Percentiles rank a stretch among this genome's conserved stretches.
Evolutionary conservation across 73 alveolate genomes (phyloP).

Genomic region (Symbiodinium natans): DNA sequence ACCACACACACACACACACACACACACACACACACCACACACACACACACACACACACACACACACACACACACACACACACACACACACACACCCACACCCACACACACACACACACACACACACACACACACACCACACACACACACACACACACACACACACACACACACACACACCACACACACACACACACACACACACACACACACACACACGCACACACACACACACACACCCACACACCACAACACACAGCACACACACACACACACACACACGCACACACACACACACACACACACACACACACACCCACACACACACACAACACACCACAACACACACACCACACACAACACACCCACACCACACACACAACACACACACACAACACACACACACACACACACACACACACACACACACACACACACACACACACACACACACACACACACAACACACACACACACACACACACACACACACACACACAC

Average conservation of each 20-base stretch:
- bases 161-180: not conserved
- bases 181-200: too few relatives aligned
- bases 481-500: conserved; percentile 45
- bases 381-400: conserved; percentile 56
- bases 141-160: too few relatives aligned
- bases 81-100: too few relatives aligned
- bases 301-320: conserved; percentile 32
- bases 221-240: too few relatives aligned
- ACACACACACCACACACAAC: conserved; percentile 2
- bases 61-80: not conserved
- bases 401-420: conserved; percentile 54
- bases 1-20: too few relatives aligned
- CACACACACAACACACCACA: conserved; percentile 30
- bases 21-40: too few relatives aligned
- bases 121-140: too few relatives aligned
- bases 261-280: too few relatives aligned
- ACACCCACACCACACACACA: too few relatives aligned
- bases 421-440: conserved; percentile 54
- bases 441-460: conserved; percentile 54
- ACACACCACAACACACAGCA: too few relatives aligned
- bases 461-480: conserved; percentile 57
- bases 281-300: conserved; percentile 32
- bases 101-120: too few relatives aligned
- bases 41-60: not conserved
- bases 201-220: not conserved